Evolutionary conservation across 805 yeast species (phyloP).

Genomic region (Candida hungchunana): DNA sequence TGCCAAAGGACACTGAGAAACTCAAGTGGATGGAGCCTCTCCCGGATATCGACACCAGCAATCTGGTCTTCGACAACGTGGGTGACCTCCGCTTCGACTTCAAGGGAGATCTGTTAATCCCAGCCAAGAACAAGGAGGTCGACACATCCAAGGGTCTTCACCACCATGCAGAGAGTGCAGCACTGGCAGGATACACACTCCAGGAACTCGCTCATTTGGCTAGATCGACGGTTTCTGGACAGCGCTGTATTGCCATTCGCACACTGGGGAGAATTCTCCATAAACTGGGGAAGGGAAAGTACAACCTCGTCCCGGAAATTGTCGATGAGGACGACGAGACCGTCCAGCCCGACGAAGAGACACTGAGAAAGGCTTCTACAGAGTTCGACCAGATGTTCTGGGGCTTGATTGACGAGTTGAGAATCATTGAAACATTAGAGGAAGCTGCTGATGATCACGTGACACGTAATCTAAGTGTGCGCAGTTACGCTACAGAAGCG

Average conservation of each 20-base stretch:
- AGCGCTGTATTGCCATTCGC: constrained; percentile 80
- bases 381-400: constrained; percentile 49
- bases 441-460: constrained; percentile 63
- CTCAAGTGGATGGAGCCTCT: constrained; percentile 90
- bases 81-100: constrained; percentile 84
- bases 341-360: constrained; percentile 30
- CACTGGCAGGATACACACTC: constrained; percentile 88
- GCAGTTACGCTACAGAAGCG: constrained; percentile 84
- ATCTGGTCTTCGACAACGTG: constrained; percentile 39
- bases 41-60: constrained; percentile 34
- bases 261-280: constrained; percentile 84
- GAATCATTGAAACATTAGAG: constrained; percentile 60
- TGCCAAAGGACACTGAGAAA: constrained; percentile 77
- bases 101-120: constrained; percentile 69
- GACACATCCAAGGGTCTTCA: constrained; percentile 71
- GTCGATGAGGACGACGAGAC: constrained; percentile 25
- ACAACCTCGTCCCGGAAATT: constrained; percentile 46
- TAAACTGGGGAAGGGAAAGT: constrained; percentile 64
- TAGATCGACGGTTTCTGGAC: constrained; percentile 77
- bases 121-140: constrained; percentile 40
- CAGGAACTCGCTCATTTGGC: constrained; percentile 75
- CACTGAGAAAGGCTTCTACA: constrained; percentile 26
- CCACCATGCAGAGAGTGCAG: constrained; percentile 88
- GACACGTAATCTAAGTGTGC: constrained; percentile 65
- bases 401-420: constrained; percentile 62